phyloP scores from a whole-genome alignment of 371 early-diverging fungal species.

The Mortierella sp. region DNA sequence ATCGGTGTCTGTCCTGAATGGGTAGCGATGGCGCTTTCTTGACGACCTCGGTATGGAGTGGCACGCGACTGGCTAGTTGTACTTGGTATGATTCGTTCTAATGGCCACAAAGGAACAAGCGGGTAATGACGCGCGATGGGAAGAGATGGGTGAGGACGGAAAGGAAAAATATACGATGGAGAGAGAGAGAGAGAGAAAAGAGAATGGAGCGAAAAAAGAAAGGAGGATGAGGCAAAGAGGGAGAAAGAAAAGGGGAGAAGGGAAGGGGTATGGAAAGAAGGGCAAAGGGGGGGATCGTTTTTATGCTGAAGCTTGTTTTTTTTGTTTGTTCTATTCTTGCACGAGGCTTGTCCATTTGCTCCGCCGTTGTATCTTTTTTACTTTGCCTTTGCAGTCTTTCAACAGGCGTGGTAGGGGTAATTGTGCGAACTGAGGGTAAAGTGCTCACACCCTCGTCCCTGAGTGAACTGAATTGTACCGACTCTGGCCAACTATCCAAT shows the following conservation, averaged over 20 bases:
- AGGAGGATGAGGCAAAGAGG: not conserved
- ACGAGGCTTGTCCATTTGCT: not conserved
- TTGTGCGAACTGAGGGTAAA: no score
- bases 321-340: conserved; percentile 1
- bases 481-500: no score
- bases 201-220: not conserved
- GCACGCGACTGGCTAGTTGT: not conserved
- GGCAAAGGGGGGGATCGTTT: no score
- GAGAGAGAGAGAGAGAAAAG: not conserved
- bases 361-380: not conserved
- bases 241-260: not conserved
- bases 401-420: no score
- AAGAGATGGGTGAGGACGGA: not conserved
- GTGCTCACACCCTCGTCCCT: no score
- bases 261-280: not conserved
- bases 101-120: not conserved
- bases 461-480: no score
- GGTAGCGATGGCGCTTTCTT: not conserved
- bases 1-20: not conserved
- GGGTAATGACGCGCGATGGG: not conserved
- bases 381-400: not conserved
- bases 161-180: not conserved
- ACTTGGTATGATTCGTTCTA: not conserved
- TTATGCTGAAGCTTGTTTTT: no score
- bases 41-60: not conserved